phyloP scores from a whole-genome alignment of 306 rosid genomes.

The Amphicarpaea edgeworthii region DNA sequence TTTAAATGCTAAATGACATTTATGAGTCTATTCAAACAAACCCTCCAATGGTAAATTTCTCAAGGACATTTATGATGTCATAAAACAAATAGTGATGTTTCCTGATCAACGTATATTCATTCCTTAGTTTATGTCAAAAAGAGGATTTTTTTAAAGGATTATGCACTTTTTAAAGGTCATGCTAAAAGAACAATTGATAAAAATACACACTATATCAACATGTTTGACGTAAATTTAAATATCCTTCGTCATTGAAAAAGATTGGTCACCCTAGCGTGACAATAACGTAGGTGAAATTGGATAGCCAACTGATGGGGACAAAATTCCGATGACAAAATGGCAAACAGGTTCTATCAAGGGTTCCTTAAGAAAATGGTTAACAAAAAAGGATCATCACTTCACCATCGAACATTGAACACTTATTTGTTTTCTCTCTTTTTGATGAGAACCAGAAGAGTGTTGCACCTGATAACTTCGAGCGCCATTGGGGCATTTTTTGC shows the following conservation, averaged over 20 bases:
- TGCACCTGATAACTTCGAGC: slow-evolving; percentile 72
- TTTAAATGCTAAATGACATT: slow-evolving; percentile 82
- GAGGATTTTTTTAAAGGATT: slow-evolving; percentile 61
- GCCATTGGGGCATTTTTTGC: slow-evolving; percentile 88
- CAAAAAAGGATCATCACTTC: slow-evolving; percentile 66
- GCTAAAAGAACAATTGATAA: slow-evolving; percentile 49
- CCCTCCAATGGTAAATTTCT: slow-evolving; percentile 79
- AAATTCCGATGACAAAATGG: slow-evolving; percentile 47
- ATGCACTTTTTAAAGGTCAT: slow-evolving; percentile 62
- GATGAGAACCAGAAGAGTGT: slow-evolving; percentile 75
- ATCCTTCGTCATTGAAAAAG: slow-evolving; percentile 66
- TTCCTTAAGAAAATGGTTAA: slow-evolving; percentile 60
- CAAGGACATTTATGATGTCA: slow-evolving; percentile 36
- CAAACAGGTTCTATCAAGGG: slow-evolving; percentile 70
- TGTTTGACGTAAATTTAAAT: slow-evolving; percentile 81
- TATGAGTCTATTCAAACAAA: slow-evolving; percentile 60
- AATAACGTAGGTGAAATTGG: slow-evolving; percentile 83
- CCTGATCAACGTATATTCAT: slow-evolving; percentile 82
- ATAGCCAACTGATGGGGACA: slow-evolving; percentile 85
- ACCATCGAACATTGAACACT: slow-evolving; percentile 34
- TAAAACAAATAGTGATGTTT: slow-evolving; percentile 56
- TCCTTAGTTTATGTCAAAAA: slow-evolving; percentile 64
- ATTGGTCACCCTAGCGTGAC: slow-evolving; percentile 50
- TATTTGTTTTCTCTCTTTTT: slow-evolving; percentile 68
- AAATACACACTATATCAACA: slow-evolving; percentile 53